Percentiles rank a stretch among this genome's conserved stretches.
phyloP scores from a whole-genome alignment of 192 early-diverging fungal genomes.

The Coemansia erecta region DNA sequence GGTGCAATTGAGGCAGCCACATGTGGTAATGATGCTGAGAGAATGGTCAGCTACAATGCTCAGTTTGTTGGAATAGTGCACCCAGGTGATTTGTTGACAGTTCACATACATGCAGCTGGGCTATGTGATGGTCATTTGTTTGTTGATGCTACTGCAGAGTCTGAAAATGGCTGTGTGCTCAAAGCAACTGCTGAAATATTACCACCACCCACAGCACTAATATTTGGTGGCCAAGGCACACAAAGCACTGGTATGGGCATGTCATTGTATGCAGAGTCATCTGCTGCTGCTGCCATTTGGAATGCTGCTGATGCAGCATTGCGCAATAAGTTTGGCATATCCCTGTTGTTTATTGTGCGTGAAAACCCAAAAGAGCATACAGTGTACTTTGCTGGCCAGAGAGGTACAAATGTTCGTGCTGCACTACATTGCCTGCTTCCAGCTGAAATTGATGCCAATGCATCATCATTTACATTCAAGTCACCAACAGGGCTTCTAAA shows the following conservation, averaged over 20 bases:
- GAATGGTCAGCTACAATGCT: slow-evolving; percentile 74
- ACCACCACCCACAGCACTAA: slow-evolving; percentile 78
- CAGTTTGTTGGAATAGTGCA: slow-evolving; percentile 87
- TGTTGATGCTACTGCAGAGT: slow-evolving; percentile 76
- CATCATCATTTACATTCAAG: slow-evolving; percentile 70
- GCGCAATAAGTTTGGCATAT: slow-evolving; percentile 79
- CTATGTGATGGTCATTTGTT: slow-evolving; percentile 87
- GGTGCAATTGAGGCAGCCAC: slow-evolving; percentile 83
- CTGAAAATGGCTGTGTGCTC: slow-evolving; percentile 65
- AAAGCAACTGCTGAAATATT: slow-evolving; percentile 85
- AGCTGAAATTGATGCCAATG: slow-evolving; percentile 58
- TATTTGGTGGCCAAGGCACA: slow-evolving; percentile 94
- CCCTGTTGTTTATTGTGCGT: slow-evolving; percentile 88
- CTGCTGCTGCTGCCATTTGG: slow-evolving; percentile 85
- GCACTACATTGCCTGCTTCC: slow-evolving; percentile 79
- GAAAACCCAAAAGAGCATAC: slow-evolving; percentile 79
- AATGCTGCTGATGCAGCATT: slow-evolving; percentile 88
- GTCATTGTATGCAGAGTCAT: slow-evolving; percentile 78
- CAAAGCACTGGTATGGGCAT: slow-evolving; percentile 95
- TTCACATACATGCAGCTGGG: slow-evolving; percentile 80
- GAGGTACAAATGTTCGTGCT: slow-evolving; percentile 76
- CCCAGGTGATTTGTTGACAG: slow-evolving; percentile 78
- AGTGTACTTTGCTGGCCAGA: slow-evolving; percentile 85
- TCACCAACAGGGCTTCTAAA: slow-evolving; percentile 80
- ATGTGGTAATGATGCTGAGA: slow-evolving; percentile 76